Evolutionary conservation across 805 yeast species (phyloP).

Genomic region (Suhomyces kilbournensis): DNA sequence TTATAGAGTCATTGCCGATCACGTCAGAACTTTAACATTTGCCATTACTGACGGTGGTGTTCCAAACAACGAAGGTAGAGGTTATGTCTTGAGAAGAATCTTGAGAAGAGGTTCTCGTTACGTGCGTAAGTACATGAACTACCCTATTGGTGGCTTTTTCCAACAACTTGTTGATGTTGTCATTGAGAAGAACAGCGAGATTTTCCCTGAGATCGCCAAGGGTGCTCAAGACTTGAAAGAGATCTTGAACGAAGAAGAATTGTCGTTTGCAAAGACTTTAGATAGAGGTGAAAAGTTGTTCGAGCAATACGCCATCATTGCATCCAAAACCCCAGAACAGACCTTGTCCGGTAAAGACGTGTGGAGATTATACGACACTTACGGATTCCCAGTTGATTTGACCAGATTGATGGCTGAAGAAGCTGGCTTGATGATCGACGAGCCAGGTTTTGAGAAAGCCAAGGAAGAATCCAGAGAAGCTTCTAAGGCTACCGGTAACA

Average conservation of each 20-base stretch:
- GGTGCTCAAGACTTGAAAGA: conserved; percentile 76
- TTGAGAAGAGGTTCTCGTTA: conserved; percentile 97
- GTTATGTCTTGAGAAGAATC: conserved; percentile 95
- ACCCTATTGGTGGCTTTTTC: conserved; percentile 92
- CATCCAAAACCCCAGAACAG: conserved; percentile 70
- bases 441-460: conserved; percentile 88
- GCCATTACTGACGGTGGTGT: conserved; percentile 99
- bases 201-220: conserved; percentile 86
- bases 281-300: conserved; percentile 97
- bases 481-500: conserved; percentile 79
- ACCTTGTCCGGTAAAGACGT: conserved; percentile 89
- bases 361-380: conserved; percentile 97
- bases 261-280: conserved; percentile 88
- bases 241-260: conserved; percentile 93
- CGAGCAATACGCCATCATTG: conserved; percentile 85
- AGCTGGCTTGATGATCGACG: conserved; percentile 89
- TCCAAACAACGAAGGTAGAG: conserved; percentile 98
- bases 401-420: conserved; percentile 99
- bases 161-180: conserved; percentile 89
- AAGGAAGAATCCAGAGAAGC: conserved; percentile 89
- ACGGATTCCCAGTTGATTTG: conserved; percentile 98
- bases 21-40: conserved; percentile 93
- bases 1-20: conserved; percentile 97
- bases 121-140: conserved; percentile 92
- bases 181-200: conserved; percentile 78